Conservation (phyloP, 2,329 filamentous ascomycete species). For the Macrophomina tecta region DNA sequence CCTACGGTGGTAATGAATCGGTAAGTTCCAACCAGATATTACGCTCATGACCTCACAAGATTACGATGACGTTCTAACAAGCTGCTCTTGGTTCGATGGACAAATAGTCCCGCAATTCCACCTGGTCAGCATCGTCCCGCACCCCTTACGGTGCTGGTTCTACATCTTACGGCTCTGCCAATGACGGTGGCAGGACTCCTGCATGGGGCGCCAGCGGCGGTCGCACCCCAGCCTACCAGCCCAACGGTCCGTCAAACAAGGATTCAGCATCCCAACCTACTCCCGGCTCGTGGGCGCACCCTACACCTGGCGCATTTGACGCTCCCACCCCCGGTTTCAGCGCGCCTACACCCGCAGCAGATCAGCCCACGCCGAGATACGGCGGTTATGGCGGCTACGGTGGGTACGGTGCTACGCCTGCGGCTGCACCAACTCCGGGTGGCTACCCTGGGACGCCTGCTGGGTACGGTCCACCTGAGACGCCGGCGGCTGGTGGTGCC, state of each 20-base stretch:
- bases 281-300: constrained; percentile 34
- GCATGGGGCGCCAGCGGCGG: constrained; percentile 50
- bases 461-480: constrained; percentile 60
- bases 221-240: constrained; percentile 42
- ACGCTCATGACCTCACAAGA: background rate
- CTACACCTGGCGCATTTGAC: constrained; percentile 46
- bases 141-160: constrained; percentile 74
- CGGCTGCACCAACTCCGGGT: constrained; percentile 65
- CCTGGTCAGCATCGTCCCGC: constrained; percentile 45
- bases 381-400: constrained; percentile 33
- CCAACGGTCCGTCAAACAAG: constrained; percentile 36
- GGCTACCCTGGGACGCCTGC: constrained; percentile 59
- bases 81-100: constrained; percentile 7
- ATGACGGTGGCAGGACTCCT: constrained; percentile 77
- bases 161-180: constrained; percentile 52
- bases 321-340: constrained; percentile 49
- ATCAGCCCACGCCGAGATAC: constrained; percentile 34
- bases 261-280: constrained; percentile 36
- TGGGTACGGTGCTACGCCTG: constrained; percentile 46
- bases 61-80: constrained; percentile 13
- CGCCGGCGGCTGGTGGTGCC: constrained; percentile 55
- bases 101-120: constrained; percentile 34
- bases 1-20: constrained; percentile 57
- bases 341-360: constrained; percentile 45
- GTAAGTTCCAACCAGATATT: constrained; percentile 8